Percentiles rank a stretch among this genome's conserved stretches.
Conservation (phyloP, 1,139 yeast species). For the Pichia sp. region DNA sequence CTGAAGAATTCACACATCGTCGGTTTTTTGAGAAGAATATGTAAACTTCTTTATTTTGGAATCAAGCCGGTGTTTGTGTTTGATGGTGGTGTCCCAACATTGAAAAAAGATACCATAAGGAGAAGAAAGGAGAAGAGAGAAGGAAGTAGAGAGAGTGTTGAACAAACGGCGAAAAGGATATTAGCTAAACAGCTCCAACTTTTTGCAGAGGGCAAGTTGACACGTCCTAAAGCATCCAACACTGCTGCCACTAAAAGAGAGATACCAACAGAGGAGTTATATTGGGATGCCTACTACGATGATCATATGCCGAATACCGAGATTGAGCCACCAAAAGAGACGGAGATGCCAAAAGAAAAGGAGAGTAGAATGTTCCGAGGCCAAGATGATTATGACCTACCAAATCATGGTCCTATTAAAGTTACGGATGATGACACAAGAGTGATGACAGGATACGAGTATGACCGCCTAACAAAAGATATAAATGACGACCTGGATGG, state of each 20-base stretch:
- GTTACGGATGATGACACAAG: constrained; percentile 57
- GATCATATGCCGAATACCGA: constrained; percentile 26
- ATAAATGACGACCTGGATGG: constrained; percentile 68
- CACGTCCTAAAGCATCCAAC: constrained; percentile 12
- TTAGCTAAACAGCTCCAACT: constrained; percentile 77
- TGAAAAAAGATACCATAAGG: constrained; percentile 73
- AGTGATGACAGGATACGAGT: constrained; percentile 69
- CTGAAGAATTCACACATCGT: constrained; percentile 80
- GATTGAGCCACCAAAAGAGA: constrained; percentile 17
- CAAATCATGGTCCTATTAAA: constrained; percentile 49
- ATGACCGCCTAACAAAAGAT: constrained; percentile 54
- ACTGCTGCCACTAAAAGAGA: constrained; percentile 9
- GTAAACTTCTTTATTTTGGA: constrained; percentile 85
- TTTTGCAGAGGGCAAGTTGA: constrained; percentile 37
- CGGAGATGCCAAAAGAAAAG: constrained; percentile 9
- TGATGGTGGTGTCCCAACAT: constrained; percentile 93
- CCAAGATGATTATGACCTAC: constrained; percentile 83
- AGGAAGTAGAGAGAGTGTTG: constrained; percentile 68
- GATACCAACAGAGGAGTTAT: constrained; percentile 12
- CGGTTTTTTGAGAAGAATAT: constrained; percentile 90
- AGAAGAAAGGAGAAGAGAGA: constrained; percentile 68
- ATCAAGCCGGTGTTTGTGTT: constrained; percentile 91
- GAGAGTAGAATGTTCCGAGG: constrained; percentile 35
- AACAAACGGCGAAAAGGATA: constrained; percentile 73
- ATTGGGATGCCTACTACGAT: constrained; percentile 30